Evolutionary conservation across 257 asterid species (phyloP).

Genomic region (Perilla frutescens): DNA sequence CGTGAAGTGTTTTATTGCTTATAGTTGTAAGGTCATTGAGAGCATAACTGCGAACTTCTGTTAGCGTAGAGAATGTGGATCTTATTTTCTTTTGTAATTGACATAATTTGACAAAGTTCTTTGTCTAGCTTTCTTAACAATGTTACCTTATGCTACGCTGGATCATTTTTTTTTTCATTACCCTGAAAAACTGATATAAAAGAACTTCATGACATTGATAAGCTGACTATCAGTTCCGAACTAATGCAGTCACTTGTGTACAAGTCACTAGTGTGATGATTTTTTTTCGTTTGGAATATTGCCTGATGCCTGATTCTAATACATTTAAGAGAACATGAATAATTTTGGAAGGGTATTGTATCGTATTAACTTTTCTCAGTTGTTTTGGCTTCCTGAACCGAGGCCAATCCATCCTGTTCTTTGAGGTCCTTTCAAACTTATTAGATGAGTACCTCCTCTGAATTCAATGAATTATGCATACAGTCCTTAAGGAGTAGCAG

Average conservation of each 20-base stretch:
- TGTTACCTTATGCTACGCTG: neutral
- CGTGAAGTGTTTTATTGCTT: neutral
- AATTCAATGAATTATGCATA: neutral
- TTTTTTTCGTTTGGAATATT: neutral
- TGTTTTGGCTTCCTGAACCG: neutral
- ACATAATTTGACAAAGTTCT: neutral
- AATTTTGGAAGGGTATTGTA: neutral
- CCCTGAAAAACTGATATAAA: neutral
- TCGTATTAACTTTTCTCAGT: neutral
- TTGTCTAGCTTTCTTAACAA: neutral
- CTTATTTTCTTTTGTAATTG: neutral
- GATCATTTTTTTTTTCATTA: neutral
- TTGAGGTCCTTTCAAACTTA: neutral
- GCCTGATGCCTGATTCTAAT: neutral
- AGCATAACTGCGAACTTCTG: neutral
- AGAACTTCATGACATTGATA: neutral
- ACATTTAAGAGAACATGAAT: neutral
- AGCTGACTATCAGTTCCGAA: neutral
- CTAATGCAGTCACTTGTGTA: neutral
- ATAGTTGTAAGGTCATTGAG: slow-evolving; percentile 7
- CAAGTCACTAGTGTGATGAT: neutral
- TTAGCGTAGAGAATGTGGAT: neutral
- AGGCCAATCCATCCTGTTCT: neutral
- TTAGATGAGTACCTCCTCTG: neutral
- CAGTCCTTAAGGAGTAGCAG: neutral